A percentile compares a stretch with the other conserved stretches of the same genome.
Evolutionary conservation across 2,329 filamentous ascomycete species (phyloP).

Genomic region (Aspergillus clavatus): DNA sequence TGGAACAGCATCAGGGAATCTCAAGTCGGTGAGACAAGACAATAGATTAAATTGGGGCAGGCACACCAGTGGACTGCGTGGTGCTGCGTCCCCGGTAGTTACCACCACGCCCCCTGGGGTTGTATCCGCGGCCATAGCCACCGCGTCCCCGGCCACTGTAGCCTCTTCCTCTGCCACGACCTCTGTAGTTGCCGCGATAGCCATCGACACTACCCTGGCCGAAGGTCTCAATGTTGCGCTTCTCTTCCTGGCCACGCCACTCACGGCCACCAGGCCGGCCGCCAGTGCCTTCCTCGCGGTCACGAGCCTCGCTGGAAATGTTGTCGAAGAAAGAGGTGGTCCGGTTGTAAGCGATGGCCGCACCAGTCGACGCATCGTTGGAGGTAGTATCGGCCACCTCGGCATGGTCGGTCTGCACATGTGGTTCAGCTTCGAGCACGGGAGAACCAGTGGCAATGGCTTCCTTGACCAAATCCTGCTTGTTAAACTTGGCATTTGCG

Average conservation of each 20-base stretch:
- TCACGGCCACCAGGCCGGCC: constrained; percentile 73
- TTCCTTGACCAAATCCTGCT: constrained; percentile 82
- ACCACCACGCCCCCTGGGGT: constrained; percentile 36
- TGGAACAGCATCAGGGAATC: constrained; percentile 10
- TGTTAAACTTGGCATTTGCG: constrained; percentile 83
- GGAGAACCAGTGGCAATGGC: constrained; percentile 75
- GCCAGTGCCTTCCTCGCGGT: constrained; percentile 67
- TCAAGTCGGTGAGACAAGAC: constrained; percentile 8
- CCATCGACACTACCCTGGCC: constrained; percentile 93
- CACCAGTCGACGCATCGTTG: constrained; percentile 26
- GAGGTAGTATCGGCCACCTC: constrained; percentile 33
- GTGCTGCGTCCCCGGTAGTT: constrained; percentile 36
- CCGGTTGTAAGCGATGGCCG: constrained; percentile 71
- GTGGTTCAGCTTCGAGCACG: constrained; percentile 49
- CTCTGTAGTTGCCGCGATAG: constrained; percentile 74
- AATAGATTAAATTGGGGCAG: constrained; percentile 29
- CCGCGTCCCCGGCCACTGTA: constrained; percentile 45
- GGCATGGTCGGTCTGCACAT: constrained; percentile 38
- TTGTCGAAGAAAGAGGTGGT: constrained; percentile 93
- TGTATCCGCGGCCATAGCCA: constrained; percentile 43
- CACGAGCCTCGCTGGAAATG: constrained; percentile 89
- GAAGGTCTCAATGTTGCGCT: constrained; percentile 95
- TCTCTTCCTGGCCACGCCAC: constrained; percentile 88
- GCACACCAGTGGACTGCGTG: constrained; percentile 38
- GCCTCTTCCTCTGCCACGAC: constrained; percentile 50